Evolutionary conservation across 805 yeast genomes (phyloP).

Genomic region (Candida parachauliodes): DNA sequence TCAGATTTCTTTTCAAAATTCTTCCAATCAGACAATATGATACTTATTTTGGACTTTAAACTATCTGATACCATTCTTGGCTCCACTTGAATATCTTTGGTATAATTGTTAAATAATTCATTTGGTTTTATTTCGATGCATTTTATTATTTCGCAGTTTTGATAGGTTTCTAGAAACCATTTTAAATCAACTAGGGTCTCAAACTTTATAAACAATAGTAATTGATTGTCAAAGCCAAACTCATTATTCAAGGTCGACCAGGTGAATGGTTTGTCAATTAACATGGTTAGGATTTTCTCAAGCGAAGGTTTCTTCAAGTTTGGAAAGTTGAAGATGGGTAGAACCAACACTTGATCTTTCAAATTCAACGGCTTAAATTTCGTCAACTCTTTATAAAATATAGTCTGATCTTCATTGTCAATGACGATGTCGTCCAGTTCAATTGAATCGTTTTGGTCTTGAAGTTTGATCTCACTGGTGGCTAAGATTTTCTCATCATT

Average conservation of each 20-base stretch:
- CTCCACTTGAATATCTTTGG: slow-evolving; percentile 7
- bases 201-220: slow-evolving; percentile 32
- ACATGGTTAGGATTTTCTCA: slow-evolving; percentile 28
- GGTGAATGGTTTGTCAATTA: slow-evolving; percentile 17
- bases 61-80: slow-evolving; percentile 4
- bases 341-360: slow-evolving; percentile 32
- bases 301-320: slow-evolving; percentile 23
- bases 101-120: slow-evolving; percentile 1
- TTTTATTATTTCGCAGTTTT: not conserved
- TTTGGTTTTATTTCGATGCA: slow-evolving; percentile 5
- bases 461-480: not conserved
- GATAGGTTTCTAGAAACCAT: slow-evolving; percentile 11
- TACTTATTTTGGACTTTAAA: slow-evolving; percentile 8
- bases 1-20: slow-evolving; percentile 28
- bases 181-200: slow-evolving; percentile 12
- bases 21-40: slow-evolving; percentile 16
- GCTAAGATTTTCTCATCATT: slow-evolving; percentile 1
- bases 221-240: slow-evolving; percentile 20
- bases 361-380: slow-evolving; percentile 29
- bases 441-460: not conserved
- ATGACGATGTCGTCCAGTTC: slow-evolving; percentile 6
- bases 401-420: slow-evolving; percentile 15
- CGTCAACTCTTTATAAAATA: slow-evolving; percentile 22
- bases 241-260: slow-evolving; percentile 36
- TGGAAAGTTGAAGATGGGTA: slow-evolving; percentile 32